Base-by-base conservation (phyloP, 352 stramenopile genomes). In the Phytophthora europaea region DNA sequence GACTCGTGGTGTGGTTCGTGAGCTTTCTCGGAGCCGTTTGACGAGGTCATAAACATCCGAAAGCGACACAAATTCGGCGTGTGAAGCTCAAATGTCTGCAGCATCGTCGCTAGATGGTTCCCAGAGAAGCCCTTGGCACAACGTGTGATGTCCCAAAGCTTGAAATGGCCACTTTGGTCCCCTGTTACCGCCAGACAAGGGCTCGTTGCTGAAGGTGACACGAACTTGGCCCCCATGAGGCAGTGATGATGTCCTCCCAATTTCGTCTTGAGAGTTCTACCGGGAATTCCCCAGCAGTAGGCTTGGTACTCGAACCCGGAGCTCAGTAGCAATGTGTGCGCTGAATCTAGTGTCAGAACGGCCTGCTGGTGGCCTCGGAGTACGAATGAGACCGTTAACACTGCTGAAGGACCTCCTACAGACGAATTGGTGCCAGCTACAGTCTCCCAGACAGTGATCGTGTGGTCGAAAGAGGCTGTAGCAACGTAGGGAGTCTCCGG, bases 221-320 rank as follows among this genome's bases (percentile, higher is more conserved):
- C 81, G 23, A 96, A 87, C 54, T 80, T 80, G 6, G 90, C 83
- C 6, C 86, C 85, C 50, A 95, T 84, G 15, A 96, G 84, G 0
- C 83, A 83, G 10, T 82, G 65, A 47, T 92, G 85, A 67, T 97
- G 90, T 0, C 90, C 90, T 16, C 68, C 73, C 15, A 95, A 52
- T 23, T 79, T 89, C 2, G 84, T 83, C 15, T 94, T 76, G 4
- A 92, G 70, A 3, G 70, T 73, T 33, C 80, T 70, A 38, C 77
- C 79, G 1, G 79, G 26, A 18, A 94, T 63, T 59, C 82, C 91
- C 90, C 90, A 97, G 63, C 88, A 91, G 28, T 92, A 93, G 6
- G 88, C 87, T 67, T 93, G 82, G 55, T 96, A 86, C 58, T 97
- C 90, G 50, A 96, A 97, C 0, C 89, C 90, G 6, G 78, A 91